phyloP scores from a whole-genome alignment of 2,329 filamentous ascomycete genomes.

The Paradendryphiella salina region DNA sequence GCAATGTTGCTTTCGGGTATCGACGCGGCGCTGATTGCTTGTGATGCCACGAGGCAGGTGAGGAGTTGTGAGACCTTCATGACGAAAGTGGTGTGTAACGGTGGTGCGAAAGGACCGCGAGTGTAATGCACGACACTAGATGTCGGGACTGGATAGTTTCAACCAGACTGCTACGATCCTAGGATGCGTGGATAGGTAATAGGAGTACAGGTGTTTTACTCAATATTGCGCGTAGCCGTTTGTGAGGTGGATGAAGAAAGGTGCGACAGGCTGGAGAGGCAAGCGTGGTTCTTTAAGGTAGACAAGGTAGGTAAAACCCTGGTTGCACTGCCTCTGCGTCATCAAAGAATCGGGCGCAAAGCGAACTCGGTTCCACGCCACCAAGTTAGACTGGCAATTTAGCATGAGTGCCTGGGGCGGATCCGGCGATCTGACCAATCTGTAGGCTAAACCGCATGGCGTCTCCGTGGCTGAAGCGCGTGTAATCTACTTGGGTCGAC shows the following conservation, averaged over 20 bases:
- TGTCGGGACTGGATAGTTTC: neutral
- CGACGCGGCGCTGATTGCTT: constrained; percentile 31
- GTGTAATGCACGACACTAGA: constrained; percentile 9
- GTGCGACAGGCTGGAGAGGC: constrained; percentile 1
- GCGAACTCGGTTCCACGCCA: constrained; percentile 5
- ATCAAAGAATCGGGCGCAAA: constrained; percentile 15
- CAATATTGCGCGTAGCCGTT: constrained; percentile 7
- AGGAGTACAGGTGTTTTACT: constrained; percentile 3
- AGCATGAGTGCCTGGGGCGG: neutral
- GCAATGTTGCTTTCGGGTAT: constrained; percentile 35
- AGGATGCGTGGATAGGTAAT: neutral
- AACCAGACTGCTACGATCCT: neutral
- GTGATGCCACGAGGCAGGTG: constrained; percentile 29
- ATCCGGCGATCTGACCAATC: constrained; percentile 2
- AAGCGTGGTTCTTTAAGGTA: constrained; percentile 16
- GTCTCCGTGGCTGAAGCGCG: neutral
- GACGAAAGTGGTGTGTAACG: constrained; percentile 10
- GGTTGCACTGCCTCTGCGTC: constrained; percentile 20
- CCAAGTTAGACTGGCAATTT: constrained; percentile 1
- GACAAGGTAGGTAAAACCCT: neutral
- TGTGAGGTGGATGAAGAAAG: constrained; percentile 3
- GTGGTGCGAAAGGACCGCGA: constrained; percentile 1
- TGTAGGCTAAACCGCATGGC: neutral
- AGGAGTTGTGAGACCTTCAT: constrained; percentile 37
- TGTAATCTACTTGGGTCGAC: neutral